Evolutionary conservation across 306 rosid genomes (phyloP).

Genomic region (Leucaena leucocephala): DNA sequence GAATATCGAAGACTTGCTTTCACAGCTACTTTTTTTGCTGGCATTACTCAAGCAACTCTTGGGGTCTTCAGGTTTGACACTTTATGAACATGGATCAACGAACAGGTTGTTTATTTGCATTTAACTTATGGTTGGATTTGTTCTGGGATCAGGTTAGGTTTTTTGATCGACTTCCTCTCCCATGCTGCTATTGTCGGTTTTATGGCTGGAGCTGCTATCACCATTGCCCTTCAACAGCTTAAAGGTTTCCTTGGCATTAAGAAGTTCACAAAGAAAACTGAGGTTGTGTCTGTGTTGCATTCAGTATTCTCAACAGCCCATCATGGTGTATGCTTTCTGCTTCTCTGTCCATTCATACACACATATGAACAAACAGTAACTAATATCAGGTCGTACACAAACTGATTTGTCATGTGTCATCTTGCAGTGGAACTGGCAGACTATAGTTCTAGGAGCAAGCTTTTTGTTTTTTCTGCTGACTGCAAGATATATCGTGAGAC

Average conservation of each 20-base stretch:
- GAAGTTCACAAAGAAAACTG: constrained; percentile 79
- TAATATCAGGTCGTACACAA: constrained; percentile 3
- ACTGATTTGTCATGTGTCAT: constrained; percentile 35
- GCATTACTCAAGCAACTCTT: constrained; percentile 88
- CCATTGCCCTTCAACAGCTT: constrained; percentile 95
- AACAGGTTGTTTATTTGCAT: no score
- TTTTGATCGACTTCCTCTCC: constrained; percentile 92
- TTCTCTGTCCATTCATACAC: constrained; percentile 10
- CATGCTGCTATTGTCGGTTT: constrained; percentile 98
- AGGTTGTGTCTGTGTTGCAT: constrained; percentile 72
- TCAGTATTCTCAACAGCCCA: constrained; percentile 71
- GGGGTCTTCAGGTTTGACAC: constrained; percentile 76
- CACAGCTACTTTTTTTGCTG: constrained; percentile 94
- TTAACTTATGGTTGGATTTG: background rate
- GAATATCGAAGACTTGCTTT: constrained; percentile 81
- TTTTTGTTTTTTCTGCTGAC: constrained; percentile 67
- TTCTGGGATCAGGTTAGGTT: constrained; percentile 70
- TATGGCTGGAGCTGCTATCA: constrained; percentile 98
- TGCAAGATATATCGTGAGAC: constrained; percentile 73
- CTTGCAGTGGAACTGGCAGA: constrained; percentile 99
- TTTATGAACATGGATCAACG: no score
- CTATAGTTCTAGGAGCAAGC: constrained; percentile 69
- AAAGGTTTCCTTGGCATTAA: constrained; percentile 90
- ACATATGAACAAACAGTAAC: background rate
- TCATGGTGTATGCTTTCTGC: constrained; percentile 70